A percentile compares a stretch with the other conserved stretches of the same genome.
Evolutionary conservation across 2,329 filamentous ascomycete species (phyloP).

Genomic region (Hyphodiscus sp.): DNA sequence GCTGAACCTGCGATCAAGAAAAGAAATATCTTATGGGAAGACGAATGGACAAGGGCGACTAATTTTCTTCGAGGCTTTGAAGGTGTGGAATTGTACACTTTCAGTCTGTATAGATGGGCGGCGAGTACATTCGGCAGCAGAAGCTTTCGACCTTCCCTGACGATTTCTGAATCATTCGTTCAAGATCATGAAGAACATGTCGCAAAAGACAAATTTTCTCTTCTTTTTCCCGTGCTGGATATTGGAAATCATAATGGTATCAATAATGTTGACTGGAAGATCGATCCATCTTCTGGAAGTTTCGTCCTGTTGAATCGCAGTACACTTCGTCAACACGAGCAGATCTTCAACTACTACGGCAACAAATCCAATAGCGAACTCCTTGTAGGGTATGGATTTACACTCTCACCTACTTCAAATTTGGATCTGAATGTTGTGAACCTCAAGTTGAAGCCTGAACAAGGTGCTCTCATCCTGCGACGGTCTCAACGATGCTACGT

Average conservation of each 20-base stretch:
- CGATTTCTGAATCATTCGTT: slow-evolving; percentile 33
- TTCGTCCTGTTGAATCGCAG: slow-evolving; percentile 40
- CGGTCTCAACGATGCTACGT: slow-evolving; percentile 19
- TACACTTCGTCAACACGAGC: slow-evolving; percentile 42
- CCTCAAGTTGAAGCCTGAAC: slow-evolving; percentile 19
- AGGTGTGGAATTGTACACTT: slow-evolving; percentile 17
- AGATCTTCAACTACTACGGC: slow-evolving; percentile 66
- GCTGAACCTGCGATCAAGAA: slow-evolving; percentile 22
- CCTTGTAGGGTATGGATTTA: slow-evolving; percentile 57
- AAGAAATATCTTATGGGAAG: slow-evolving; percentile 20
- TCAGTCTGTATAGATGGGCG: slow-evolving; percentile 55
- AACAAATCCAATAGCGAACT: slow-evolving; percentile 69
- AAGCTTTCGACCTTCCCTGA: slow-evolving; percentile 55
- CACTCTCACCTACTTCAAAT: slow-evolving; percentile 38
- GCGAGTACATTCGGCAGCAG: slow-evolving; percentile 59
- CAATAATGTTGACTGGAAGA: slow-evolving; percentile 53
- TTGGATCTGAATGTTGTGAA: slow-evolving; percentile 29
- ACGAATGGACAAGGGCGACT: slow-evolving; percentile 21
- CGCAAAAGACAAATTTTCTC: slow-evolving; percentile 35
- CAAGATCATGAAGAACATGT: slow-evolving; percentile 13
- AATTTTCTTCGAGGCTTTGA: slow-evolving; percentile 10
- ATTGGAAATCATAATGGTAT: slow-evolving; percentile 64
- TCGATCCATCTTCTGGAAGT: slow-evolving; percentile 32
- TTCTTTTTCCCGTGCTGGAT: slow-evolving; percentile 65
- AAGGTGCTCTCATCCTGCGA: slow-evolving; percentile 13